These are phyloP conservation scores for Niveomyces coronatus DNA, from an alignment of 2,329 filamentous ascomycete species.

Conservation along the genomic window DNA sequence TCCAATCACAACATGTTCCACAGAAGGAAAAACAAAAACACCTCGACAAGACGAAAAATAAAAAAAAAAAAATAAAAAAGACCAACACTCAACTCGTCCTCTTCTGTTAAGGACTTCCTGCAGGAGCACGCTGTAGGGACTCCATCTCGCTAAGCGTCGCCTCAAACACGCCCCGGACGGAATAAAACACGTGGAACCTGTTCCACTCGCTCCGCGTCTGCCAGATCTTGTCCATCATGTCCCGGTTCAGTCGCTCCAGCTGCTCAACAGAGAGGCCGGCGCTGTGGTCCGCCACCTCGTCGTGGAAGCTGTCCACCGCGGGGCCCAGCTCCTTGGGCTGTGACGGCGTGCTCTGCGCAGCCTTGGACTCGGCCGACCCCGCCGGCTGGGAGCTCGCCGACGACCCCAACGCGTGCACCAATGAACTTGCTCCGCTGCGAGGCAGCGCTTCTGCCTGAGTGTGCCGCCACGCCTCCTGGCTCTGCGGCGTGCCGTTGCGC, in stretches of 20 bases:
- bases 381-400: slow-evolving; percentile 26
- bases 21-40: slow-evolving; percentile 10
- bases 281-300: slow-evolving; percentile 54
- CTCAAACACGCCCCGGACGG: slow-evolving; percentile 63
- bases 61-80: neutral
- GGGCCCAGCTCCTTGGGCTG: slow-evolving; percentile 35
- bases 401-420: slow-evolving; percentile 26
- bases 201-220: slow-evolving; percentile 70
- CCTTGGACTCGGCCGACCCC: slow-evolving; percentile 4
- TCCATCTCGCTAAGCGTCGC: slow-evolving; percentile 61
- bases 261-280: slow-evolving; percentile 83
- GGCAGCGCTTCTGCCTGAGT: slow-evolving; percentile 46
- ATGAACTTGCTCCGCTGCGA: slow-evolving; percentile 19
- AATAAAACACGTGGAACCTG: slow-evolving; percentile 57
- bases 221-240: slow-evolving; percentile 89
- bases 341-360: slow-evolving; percentile 21
- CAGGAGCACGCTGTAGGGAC: slow-evolving; percentile 27
- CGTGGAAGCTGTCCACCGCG: slow-evolving; percentile 48
- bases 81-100: neutral
- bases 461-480: slow-evolving; percentile 45
- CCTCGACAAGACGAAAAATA: neutral
- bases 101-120: slow-evolving; percentile 2
- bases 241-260: slow-evolving; percentile 83
- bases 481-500: slow-evolving; percentile 36
- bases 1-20: slow-evolving; percentile 4